Percentiles rank a stretch among this genome's conserved stretches.
phyloP scores from a whole-genome alignment of 1,139 yeast species.

The Yamadazyma diddensiae region DNA sequence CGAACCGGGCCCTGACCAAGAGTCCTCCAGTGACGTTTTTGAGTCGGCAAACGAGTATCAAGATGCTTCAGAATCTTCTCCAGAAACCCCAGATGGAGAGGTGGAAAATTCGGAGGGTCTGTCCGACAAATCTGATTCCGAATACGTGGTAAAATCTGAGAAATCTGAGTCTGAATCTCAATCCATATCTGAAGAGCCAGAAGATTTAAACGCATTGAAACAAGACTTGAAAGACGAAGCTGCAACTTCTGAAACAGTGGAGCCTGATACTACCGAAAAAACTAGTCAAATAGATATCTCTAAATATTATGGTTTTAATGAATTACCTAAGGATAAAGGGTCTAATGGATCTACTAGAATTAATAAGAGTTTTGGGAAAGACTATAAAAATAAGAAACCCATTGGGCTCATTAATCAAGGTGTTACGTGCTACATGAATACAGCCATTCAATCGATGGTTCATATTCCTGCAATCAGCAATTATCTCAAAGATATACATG shows the following conservation, averaged over 20 bases:
- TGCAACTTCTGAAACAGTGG: conserved; percentile 5
- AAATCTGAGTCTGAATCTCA: conserved; percentile 11
- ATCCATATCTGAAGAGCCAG: conserved; percentile 21
- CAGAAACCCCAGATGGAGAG: too few species aligned
- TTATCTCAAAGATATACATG: conserved; percentile 64
- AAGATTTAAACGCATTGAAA: conserved; percentile 30
- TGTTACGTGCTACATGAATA: conserved; percentile 94
- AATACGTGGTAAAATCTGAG: conserved; percentile 10
- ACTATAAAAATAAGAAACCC: conserved; percentile 44
- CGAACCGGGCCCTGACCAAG: neutral
- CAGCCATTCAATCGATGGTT: conserved; percentile 86
- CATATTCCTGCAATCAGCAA: conserved; percentile 92
- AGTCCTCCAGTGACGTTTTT: conserved; percentile 9
- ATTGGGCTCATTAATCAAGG: conserved; percentile 86
- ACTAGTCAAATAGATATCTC: conserved; percentile 12
- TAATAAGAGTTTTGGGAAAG: conserved; percentile 59
- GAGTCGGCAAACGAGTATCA: conserved; percentile 15
- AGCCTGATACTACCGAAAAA: neutral
- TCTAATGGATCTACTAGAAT: conserved; percentile 54
- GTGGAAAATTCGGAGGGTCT: too few species aligned
- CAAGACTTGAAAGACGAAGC: conserved; percentile 28
- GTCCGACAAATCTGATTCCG: too few species aligned
- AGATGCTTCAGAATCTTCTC: conserved; percentile 6
- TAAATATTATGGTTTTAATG: conserved; percentile 51
- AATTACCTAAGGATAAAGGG: conserved; percentile 53